Conservation (phyloP, 1,139 yeast species). For the Blastobotrys capitulatus region DNA sequence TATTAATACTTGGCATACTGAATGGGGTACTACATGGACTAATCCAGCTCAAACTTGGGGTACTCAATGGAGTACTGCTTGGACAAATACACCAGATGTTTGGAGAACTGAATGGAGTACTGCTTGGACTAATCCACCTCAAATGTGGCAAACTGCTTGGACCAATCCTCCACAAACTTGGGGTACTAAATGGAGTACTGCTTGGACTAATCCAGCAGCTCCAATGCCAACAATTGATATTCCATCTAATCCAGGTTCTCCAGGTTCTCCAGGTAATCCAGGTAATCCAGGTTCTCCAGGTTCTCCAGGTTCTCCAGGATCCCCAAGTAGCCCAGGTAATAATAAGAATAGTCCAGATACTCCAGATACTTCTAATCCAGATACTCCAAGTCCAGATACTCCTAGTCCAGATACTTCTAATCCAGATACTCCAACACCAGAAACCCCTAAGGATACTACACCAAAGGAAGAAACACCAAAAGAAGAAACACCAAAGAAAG, state of each 20-base stretch:
- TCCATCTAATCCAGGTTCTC: not conserved
- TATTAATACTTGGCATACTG: not conserved
- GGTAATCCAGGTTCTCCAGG: not conserved
- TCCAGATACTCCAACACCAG: not conserved
- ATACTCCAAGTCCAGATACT: not conserved
- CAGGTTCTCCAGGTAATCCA: not conserved
- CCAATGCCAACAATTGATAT: not conserved
- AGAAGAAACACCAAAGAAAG: too few relatives aligned
- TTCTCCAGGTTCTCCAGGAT: not conserved
- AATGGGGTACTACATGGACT: conserved; percentile 1
- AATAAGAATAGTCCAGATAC: not conserved
- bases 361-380: not conserved
- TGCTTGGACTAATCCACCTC: conserved; percentile 1
- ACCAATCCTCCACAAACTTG: conserved; percentile 1
- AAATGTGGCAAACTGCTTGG: conserved; percentile 2
- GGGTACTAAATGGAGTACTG: not conserved
- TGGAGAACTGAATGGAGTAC: conserved; percentile 1
- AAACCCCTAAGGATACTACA: too few relatives aligned
- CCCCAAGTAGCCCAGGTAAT: too few relatives aligned
- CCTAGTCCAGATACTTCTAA: not conserved
- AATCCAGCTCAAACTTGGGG: not conserved
- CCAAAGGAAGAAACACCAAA: too few relatives aligned
- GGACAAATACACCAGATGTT: not conserved
- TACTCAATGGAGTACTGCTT: conserved; percentile 1
- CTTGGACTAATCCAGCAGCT: not conserved